Evolutionary conservation across 2,329 filamentous ascomycete genomes (phyloP).

Genomic region (Fusarium penzigii): DNA sequence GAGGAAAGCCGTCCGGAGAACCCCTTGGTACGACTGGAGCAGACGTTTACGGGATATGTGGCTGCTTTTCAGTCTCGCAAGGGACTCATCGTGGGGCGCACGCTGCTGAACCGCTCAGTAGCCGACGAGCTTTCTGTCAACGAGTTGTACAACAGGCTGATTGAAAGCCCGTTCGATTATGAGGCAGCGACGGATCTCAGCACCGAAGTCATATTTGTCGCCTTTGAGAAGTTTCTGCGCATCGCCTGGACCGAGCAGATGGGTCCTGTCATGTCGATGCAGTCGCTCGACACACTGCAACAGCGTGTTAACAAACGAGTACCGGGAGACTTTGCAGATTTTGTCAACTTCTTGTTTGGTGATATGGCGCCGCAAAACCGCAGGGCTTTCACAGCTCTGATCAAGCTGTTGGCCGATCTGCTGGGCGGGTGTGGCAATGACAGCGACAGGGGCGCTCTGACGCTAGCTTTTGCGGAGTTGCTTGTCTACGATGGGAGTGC

Average conservation of each 20-base stretch:
- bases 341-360: constrained; percentile 63
- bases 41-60: constrained; percentile 82
- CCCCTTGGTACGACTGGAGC: constrained; percentile 73
- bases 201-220: constrained; percentile 83
- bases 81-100: constrained; percentile 80
- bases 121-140: constrained; percentile 83
- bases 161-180: constrained; percentile 79
- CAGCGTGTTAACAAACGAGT: constrained; percentile 64
- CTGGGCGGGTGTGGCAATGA: constrained; percentile 90
- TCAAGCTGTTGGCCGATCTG: constrained; percentile 83
- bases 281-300: constrained; percentile 74
- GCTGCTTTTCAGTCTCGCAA: constrained; percentile 81
- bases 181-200: constrained; percentile 74
- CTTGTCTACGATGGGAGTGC: constrained; percentile 76
- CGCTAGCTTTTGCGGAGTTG: constrained; percentile 84
- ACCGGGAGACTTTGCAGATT: constrained; percentile 72
- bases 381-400: constrained; percentile 78
- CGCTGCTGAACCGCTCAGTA: constrained; percentile 66
- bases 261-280: constrained; percentile 76
- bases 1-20: constrained; percentile 62
- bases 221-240: constrained; percentile 90
- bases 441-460: constrained; percentile 84
- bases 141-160: constrained; percentile 84
- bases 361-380: constrained; percentile 71
- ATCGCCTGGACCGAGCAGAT: constrained; percentile 88